Evolutionary conservation across 176 grass and related monocot genomes (phyloP).

Genomic region (Thinopyrum elongatum): DNA sequence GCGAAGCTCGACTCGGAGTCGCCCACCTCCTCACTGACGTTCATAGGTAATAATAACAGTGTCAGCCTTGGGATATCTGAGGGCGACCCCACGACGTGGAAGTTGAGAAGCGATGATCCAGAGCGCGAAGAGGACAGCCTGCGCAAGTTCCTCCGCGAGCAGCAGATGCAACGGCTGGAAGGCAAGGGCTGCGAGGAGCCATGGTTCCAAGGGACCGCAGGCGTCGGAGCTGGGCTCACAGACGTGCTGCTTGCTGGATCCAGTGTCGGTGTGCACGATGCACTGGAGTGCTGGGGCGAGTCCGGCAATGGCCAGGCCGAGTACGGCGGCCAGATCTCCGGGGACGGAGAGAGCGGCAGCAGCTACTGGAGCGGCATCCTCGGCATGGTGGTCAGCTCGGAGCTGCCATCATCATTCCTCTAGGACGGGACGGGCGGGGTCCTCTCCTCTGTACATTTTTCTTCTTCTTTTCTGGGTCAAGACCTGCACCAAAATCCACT

Average conservation of each 20-base stretch:
- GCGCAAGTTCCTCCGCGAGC: conserved; percentile 61
- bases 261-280: conserved; percentile 38
- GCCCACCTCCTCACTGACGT: conserved; percentile 83
- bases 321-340: conserved; percentile 37
- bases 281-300: conserved; percentile 65
- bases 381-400: conserved; percentile 62
- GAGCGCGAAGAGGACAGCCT: conserved; percentile 39
- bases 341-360: conserved; percentile 57
- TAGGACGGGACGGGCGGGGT: conserved; percentile 29
- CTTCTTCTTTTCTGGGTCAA: background rate
- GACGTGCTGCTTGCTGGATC: conserved; percentile 64
- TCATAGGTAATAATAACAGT: conserved; percentile 51
- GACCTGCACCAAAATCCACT: conserved; percentile 8
- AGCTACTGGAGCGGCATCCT: conserved; percentile 93
- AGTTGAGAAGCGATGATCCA: conserved; percentile 26
- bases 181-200: conserved; percentile 31
- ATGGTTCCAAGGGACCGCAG: conserved; percentile 47
- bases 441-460: background rate
- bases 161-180: conserved; percentile 41
- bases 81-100: conserved; percentile 34
- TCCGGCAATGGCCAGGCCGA: conserved; percentile 52
- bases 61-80: conserved; percentile 26
- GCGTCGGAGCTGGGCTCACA: conserved; percentile 50
- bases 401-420: conserved; percentile 50
- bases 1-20: conserved; percentile 70